Percentiles rank a stretch among this genome's conserved stretches.
Evolutionary conservation across 306 rosid genomes (phyloP).

Genomic region (Vigna mungo): DNA sequence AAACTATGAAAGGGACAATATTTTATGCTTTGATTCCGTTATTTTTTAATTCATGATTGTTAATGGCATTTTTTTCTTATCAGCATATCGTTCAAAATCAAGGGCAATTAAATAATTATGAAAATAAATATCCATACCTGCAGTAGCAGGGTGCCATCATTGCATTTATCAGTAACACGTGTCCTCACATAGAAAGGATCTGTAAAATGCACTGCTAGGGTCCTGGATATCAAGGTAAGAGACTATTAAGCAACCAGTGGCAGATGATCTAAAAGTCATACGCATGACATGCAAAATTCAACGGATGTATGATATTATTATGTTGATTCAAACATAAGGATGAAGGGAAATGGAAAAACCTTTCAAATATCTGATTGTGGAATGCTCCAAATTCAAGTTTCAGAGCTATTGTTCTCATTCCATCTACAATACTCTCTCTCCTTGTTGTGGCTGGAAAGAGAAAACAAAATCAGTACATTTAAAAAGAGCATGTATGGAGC

Average conservation of each 20-base stretch:
- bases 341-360: slow-evolving; percentile 55
- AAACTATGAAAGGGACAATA: slow-evolving; percentile 27
- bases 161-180: slow-evolving; percentile 88
- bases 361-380: slow-evolving; percentile 90
- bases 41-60: background rate
- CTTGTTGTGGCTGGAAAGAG: slow-evolving; percentile 73
- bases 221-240: slow-evolving; percentile 63
- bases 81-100: slow-evolving; percentile 32
- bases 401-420: slow-evolving; percentile 95
- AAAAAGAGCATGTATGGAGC: slow-evolving; percentile 13
- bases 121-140: slow-evolving; percentile 71
- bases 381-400: slow-evolving; percentile 93
- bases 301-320: slow-evolving; percentile 23
- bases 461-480: slow-evolving; percentile 39
- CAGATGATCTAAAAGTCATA: slow-evolving; percentile 28
- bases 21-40: slow-evolving; percentile 17
- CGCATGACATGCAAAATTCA: slow-evolving; percentile 27
- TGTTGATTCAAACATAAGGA: slow-evolving; percentile 39
- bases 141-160: slow-evolving; percentile 88
- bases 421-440: slow-evolving; percentile 91
- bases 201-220: slow-evolving; percentile 95
- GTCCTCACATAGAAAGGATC: slow-evolving; percentile 91
- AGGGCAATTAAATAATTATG: slow-evolving; percentile 19
- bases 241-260: slow-evolving; percentile 35
- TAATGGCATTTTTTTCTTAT: no score